Base-by-base conservation (phyloP, 1,284 basidiomycete species). In the Ustilago cynodontis region DNA sequence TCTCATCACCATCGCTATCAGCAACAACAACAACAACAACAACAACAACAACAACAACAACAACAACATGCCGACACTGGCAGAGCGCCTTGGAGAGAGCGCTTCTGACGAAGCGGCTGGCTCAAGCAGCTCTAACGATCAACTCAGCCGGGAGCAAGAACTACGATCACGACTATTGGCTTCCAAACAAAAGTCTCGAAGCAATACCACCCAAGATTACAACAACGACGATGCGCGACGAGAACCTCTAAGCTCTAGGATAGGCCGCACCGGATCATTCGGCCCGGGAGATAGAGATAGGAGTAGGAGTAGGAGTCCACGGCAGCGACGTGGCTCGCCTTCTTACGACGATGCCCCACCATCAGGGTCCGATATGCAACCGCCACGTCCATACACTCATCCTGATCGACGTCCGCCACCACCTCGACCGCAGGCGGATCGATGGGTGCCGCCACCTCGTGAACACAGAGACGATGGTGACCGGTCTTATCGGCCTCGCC, bases 391-490 rank as follows among this genome's bases (percentile, higher is more conserved):
- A 8, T 67, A 56, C 24, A 67, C 49, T 2, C 70, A 72, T 49
- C 70, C 70, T 26, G 65, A 72, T 16, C 60, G 71, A 33, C 58
- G 59, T n/a, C 67, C 72, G n/a, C 72, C 73, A 2, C 67, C 72
- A 26, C 72, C 73, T 0, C 54, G 68, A 24, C 73, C 73, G 3
- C 73, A 76, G 2, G 41, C 26, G 3, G 73, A 71, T 49, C 55
- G 73, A 26, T 76, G 73, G 73, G 68, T 76, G 3, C 73, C 73
- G 8, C 73, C 73, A 8, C 73, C 73, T 2, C 64, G 73, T 3
- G 57, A 66, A 41, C 61, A 54, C n/a, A 26, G 31, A 8, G 26
- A 33, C 18, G 64, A 65, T 43, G 24, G 28, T 13, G 22, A 53
- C 5, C 56, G 64, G 18, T 43, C 64, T 3, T 63, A 69, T 29